Evolutionary conservation across 495 filamentous ascomycete genomes (phyloP), one percentile per base, ranked within the genome.

Genomic region (Symbiotaphrina buchneri): DNA sequence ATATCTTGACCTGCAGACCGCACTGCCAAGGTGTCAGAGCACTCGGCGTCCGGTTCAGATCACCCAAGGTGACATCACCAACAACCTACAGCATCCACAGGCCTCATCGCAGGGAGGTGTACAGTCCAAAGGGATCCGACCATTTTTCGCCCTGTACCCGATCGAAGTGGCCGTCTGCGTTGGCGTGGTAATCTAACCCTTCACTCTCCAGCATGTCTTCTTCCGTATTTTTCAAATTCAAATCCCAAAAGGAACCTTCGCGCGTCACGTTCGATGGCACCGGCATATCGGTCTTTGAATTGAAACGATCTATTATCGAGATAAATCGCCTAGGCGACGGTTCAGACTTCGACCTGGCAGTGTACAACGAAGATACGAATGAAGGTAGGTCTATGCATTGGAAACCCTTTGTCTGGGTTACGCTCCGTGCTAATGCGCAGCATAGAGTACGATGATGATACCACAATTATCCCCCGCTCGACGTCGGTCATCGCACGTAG

Each of bases 191-290:
- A n/a, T n/a, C n/a, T n/a, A n/a, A n/a, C n/a, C n/a, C n/a, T 21
- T 21, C 18, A 5, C 18, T 25, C 22, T 37, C 41, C 56, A 74
- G 44, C 50, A 97, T 97, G 87, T 65, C 84, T 55, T 94, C 90
- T 34, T 94, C 83, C 39, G 84, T 99, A 49, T 94, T 92, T 58
- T 95, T 92, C 76, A 92, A 91, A 58, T 99, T 95, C 76, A 95
- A 94, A 63, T 94, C 85, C 36, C 80, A 87, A 49, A 92, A 85
- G 55, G 90, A 95, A 50, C 79, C 85, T 33, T 75, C 80, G 15
- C 64, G 83, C 47, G 79, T 99, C 37, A 74, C 80, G 43, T 99
- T 99, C 56, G 87, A 99, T 57, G 87, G 87, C 46, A 94, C 87
- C 43, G 80, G 80, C 55, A 93, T 99, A 39, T 91, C 87, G 34